Evolutionary conservation across 495 filamentous ascomycete species (phyloP).

Genomic region (Schizothecium vesticola): DNA sequence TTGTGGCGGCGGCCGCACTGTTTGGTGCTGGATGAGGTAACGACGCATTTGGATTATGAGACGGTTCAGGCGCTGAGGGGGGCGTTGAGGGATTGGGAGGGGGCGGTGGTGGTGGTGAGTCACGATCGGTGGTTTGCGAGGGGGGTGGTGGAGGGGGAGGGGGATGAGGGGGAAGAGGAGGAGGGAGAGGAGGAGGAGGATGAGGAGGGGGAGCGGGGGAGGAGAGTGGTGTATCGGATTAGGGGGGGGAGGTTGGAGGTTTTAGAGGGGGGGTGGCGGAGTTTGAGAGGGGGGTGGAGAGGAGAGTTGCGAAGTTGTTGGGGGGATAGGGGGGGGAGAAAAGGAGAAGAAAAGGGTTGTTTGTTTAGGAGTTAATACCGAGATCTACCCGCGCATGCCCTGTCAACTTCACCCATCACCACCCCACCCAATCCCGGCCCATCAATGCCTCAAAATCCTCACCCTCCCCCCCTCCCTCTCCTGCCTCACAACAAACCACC

Average conservation of each 20-base stretch:
- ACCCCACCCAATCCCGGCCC: no score
- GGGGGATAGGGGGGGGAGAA: neutral
- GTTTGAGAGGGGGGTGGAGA: slow-evolving; percentile 62
- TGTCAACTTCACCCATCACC: neutral
- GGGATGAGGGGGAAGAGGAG: slow-evolving; percentile 47
- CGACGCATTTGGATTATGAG: slow-evolving; percentile 78
- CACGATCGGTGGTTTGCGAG: slow-evolving; percentile 75
- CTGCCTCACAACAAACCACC: slow-evolving; percentile 60
- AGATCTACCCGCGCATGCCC: no score
- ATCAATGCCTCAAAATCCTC: slow-evolving; percentile 27
- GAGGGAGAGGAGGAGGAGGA: slow-evolving; percentile 36
- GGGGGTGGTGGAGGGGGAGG: slow-evolving; percentile 61
- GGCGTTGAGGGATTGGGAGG: slow-evolving; percentile 60
- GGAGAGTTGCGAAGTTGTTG: slow-evolving; percentile 47
- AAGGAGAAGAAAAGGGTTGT: neutral
- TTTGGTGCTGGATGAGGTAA: slow-evolving; percentile 76
- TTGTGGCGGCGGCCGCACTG: slow-evolving; percentile 64
- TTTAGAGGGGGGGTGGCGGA: slow-evolving; percentile 54
- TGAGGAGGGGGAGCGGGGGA: slow-evolving; percentile 37
- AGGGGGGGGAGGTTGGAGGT: slow-evolving; percentile 52
- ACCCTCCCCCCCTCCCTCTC: slow-evolving; percentile 23
- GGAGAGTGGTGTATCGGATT: slow-evolving; percentile 56
- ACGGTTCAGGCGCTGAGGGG: slow-evolving; percentile 61
- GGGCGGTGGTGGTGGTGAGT: slow-evolving; percentile 65
- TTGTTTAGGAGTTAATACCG: neutral